These are phyloP conservation scores for Wickerhamomyces hampshirensis DNA, from an alignment of 805 yeast genomes.

Conservation along the genomic window DNA sequence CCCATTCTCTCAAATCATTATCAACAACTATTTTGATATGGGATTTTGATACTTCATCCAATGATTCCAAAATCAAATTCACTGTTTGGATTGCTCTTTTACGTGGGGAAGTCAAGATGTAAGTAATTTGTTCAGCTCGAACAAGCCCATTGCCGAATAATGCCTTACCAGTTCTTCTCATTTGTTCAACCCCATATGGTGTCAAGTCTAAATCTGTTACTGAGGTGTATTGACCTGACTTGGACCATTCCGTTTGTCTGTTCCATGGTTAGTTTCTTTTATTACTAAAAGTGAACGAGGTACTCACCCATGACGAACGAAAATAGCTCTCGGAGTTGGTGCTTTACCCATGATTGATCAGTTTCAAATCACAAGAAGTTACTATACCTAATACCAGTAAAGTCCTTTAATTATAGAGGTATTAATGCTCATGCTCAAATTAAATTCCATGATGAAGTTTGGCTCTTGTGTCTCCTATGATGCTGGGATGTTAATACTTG, in stretches of 20 bases:
- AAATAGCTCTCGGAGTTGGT: slow-evolving; percentile 61
- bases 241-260: slow-evolving; percentile 91
- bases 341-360: slow-evolving; percentile 18
- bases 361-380: too few relatives aligned
- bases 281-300: background rate
- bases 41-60: slow-evolving; percentile 38
- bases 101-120: slow-evolving; percentile 78
- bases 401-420: too few relatives aligned
- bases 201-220: slow-evolving; percentile 79
- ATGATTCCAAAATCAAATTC: slow-evolving; percentile 50
- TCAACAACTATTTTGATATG: slow-evolving; percentile 44
- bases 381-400: too few relatives aligned
- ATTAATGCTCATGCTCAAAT: too few relatives aligned
- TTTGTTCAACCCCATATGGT: slow-evolving; percentile 69
- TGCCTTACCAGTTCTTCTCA: slow-evolving; percentile 65
- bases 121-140: slow-evolving; percentile 56
- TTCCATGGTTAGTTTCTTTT: background rate
- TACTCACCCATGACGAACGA: slow-evolving; percentile 65
- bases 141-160: slow-evolving; percentile 64
- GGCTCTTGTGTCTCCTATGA: too few relatives aligned
- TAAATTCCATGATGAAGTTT: too few relatives aligned
- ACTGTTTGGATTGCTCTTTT: slow-evolving; percentile 73
- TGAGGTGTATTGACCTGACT: slow-evolving; percentile 89
- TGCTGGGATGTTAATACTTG: too few relatives aligned
- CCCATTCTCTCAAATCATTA: slow-evolving; percentile 88